These are phyloP conservation scores for Penicillium canescens DNA, from an alignment of 495 filamentous ascomycete genomes.

Conservation along the genomic window DNA sequence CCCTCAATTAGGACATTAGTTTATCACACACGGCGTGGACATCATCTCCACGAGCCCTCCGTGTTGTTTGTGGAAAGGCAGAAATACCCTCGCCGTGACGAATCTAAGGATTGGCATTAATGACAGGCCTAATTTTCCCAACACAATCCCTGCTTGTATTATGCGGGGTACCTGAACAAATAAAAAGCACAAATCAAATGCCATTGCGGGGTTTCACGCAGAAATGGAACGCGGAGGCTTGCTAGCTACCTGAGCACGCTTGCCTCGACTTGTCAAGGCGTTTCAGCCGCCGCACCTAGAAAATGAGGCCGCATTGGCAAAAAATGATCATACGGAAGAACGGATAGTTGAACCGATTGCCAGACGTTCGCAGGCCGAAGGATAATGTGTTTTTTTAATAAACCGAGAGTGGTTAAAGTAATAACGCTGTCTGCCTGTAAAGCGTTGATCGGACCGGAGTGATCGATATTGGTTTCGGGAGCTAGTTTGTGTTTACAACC, in stretches of 20 bases:
- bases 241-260: background rate
- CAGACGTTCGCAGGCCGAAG: no score
- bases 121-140: background rate
- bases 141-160: background rate
- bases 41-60: background rate
- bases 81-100: background rate
- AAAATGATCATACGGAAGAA: background rate
- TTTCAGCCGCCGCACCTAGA: background rate
- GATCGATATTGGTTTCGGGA: background rate
- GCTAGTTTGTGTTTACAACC: no score
- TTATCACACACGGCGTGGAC: no score
- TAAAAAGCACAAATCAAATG: background rate
- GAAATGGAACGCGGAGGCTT: background rate
- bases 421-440: no score
- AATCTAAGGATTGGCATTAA: background rate
- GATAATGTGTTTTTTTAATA: no score
- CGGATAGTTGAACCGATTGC: background rate
- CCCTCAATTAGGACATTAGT: constrained; percentile 6
- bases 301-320: background rate
- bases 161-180: background rate
- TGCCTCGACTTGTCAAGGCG: constrained; percentile 10
- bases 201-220: background rate
- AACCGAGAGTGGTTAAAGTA: no score
- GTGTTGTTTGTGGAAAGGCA: constrained; percentile 18
- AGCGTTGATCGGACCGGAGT: background rate